These are phyloP conservation scores for Dryas integrifolia DNA, from an alignment of 331 rosid genomes.

Conservation along the genomic window DNA sequence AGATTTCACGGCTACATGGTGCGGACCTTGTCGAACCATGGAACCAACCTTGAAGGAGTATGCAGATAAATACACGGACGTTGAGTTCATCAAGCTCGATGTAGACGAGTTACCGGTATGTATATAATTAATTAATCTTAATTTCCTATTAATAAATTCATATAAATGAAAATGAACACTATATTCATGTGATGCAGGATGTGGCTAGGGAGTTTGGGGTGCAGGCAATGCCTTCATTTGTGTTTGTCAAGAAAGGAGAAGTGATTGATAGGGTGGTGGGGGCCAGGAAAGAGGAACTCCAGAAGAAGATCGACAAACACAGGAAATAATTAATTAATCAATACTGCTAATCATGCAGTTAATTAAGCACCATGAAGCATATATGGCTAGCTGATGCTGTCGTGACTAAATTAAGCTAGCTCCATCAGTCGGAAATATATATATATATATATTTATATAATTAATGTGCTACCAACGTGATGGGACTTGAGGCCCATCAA, in stretches of 20 bases:
- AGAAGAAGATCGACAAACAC: conserved; percentile 52
- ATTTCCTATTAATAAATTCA: no score
- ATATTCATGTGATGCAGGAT: conserved; percentile 34
- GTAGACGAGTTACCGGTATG: conserved; percentile 62
- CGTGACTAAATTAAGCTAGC: no score
- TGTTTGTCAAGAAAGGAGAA: conserved; percentile 58
- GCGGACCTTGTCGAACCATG: conserved; percentile 73
- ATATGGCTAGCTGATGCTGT: no score
- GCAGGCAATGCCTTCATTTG: conserved; percentile 66
- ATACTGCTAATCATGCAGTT: no score
- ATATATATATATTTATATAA: no score
- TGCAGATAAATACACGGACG: conserved; percentile 46
- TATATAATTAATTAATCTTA: background rate
- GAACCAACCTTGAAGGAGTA: conserved; percentile 54
- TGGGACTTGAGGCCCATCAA: no score
- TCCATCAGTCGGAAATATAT: no score
- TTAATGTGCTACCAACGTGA: no score
- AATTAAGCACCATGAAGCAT: no score
- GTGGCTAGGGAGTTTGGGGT: conserved; percentile 56
- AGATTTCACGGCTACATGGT: conserved; percentile 81
- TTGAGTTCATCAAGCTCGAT: conserved; percentile 56
- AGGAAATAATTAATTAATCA: conserved; percentile 16
- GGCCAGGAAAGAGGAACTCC: conserved; percentile 57
- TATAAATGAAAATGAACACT: no score
- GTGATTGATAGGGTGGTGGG: conserved; percentile 58